Conservation (phyloP, 2,329 filamentous ascomycete genomes). For the Volutella citrinella region DNA sequence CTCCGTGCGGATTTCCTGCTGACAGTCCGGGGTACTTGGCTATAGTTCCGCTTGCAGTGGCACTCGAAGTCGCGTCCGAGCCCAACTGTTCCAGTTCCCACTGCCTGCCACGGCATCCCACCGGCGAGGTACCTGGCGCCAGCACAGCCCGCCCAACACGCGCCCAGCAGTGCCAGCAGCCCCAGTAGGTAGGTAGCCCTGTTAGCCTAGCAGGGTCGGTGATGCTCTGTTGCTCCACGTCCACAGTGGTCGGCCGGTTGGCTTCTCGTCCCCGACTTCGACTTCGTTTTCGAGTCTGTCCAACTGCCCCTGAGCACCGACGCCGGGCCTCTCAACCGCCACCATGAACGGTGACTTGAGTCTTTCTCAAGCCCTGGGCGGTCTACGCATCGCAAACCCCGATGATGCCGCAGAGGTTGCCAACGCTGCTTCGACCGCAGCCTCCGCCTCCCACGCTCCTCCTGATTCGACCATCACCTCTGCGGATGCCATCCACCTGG, state of each 20-base stretch:
- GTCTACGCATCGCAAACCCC: constrained; percentile 94
- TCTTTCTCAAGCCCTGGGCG: constrained; percentile 87
- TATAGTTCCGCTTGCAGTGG: no score
- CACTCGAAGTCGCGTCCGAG: no score
- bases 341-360: constrained; percentile 90
- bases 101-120: no score
- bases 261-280: constrained; percentile 16
- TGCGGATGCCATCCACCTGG: constrained; percentile 21
- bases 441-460: constrained; percentile 10
- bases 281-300: constrained; percentile 13
- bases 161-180: constrained; percentile 4
- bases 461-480: constrained; percentile 14
- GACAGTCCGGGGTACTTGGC: no score
- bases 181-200: no score
- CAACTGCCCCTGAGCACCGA: constrained; percentile 23
- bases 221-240: constrained; percentile 3
- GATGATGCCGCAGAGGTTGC: constrained; percentile 61
- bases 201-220: no score
- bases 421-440: constrained; percentile 20
- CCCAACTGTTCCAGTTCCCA: no score
- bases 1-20: no score
- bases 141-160: neutral
- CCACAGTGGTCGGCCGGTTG: constrained; percentile 21
- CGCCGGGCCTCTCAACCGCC: constrained; percentile 23
- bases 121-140: no score